A percentile compares a stretch with the other conserved stretches of the same genome.
Conservation (phyloP, 2,329 filamentous ascomycete genomes). For the Colletotrichum ledebouriae region DNA sequence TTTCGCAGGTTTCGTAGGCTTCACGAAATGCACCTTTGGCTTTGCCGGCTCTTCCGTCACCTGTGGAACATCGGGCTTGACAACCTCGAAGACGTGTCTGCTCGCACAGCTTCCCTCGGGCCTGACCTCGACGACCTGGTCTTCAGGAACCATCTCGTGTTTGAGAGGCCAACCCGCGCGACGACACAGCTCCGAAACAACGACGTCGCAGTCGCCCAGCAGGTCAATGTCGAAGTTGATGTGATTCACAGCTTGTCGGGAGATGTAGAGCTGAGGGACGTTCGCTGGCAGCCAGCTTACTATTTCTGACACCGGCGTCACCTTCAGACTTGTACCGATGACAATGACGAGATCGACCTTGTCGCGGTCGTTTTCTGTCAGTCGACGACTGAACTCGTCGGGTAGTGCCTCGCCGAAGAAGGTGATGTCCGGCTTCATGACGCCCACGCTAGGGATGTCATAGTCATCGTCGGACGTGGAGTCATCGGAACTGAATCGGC, state of each 20-base stretch:
- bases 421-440: conserved; percentile 98
- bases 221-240: conserved; percentile 97
- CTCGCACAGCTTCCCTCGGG: conserved; percentile 60
- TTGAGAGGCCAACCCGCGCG: conserved; percentile 83
- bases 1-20: conserved; percentile 29
- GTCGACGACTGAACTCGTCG: conserved; percentile 82
- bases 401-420: conserved; percentile 96
- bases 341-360: conserved; percentile 91
- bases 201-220: conserved; percentile 92
- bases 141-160: conserved; percentile 85
- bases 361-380: conserved; percentile 85
- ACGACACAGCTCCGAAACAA: conserved; percentile 87
- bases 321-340: conserved; percentile 95
- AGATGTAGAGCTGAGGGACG: conserved; percentile 92
- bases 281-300: conserved; percentile 82
- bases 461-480: conserved; percentile 62
- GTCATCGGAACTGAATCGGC: conserved; percentile 53
- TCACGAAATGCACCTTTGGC: conserved; percentile 2
- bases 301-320: conserved; percentile 94
- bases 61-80: conserved; percentile 21
- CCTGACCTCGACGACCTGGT: conserved; percentile 71
- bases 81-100: conserved; percentile 54
- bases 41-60: conserved; percentile 1
- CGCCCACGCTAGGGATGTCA: conserved; percentile 74
- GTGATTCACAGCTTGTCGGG: conserved; percentile 84